Base-by-base conservation (phyloP, 805 yeast genomes). In the Saturnispora mendoncae region DNA sequence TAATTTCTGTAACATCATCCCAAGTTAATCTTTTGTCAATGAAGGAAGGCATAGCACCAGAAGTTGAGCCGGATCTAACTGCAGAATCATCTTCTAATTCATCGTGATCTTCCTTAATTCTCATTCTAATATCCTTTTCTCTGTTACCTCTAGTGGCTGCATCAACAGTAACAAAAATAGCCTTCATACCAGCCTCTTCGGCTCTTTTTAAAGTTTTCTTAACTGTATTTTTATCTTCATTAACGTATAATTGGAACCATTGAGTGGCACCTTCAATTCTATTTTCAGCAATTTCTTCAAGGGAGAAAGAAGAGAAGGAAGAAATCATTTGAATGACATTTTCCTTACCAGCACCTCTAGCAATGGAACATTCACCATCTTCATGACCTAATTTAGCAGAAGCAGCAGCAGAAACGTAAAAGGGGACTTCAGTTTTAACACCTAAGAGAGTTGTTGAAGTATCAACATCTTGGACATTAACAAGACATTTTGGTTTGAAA, bases 141-240 rank as follows among this genome's bases (percentile, higher is more conserved):
- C 96, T 76, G 49, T 90, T 76, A 13, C 97, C 97, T 38, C 86
- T 68, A 48, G 81, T 81, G 6, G 96, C 95, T 0, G 96, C 95
- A 66, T 87, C 96, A 6, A 85, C 95, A 0, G 97, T 87, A 49
- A 87, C 76, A 55, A 85, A 85, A 27, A 87, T 65, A 3, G 90
- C 95, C 52, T 79, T 79, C 58, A 83, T 70, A 1, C 53, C 53
- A n/a, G 44, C 31, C 19, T 45, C 38, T 40, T 51, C 55, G n/a
- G 54, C 53, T 27, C 46, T 44, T n/a, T 45, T 44, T 4, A 50
- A 19, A 7, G 52, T 41, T 45, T 60, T 61, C 24, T 59, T 62
- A 37, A 70, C 53, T 26, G 70, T 61, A 14, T 67, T 59, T 27
- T 55, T 51, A 38, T 54, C 88, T 14, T 78, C 65, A 52, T 84